phyloP scores from a whole-genome alignment of 192 early-diverging fungal genomes.

The Coemansia sp. region DNA sequence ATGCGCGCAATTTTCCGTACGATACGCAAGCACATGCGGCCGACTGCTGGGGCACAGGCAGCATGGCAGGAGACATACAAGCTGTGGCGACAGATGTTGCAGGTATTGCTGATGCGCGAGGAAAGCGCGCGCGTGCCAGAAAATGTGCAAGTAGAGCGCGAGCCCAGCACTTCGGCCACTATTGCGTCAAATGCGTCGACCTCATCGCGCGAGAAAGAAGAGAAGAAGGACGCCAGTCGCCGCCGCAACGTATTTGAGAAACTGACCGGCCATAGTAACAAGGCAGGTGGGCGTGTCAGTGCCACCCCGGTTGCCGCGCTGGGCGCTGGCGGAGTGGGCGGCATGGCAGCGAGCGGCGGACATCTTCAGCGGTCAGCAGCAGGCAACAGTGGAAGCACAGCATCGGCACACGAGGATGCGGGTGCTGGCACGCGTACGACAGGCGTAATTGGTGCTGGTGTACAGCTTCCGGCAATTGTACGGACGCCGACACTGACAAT shows the following conservation, averaged over 20 bases:
- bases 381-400: conserved; percentile 1
- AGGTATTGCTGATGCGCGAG: conserved; percentile 52
- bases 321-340: neutral
- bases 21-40: conserved; percentile 54
- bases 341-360: conserved; percentile 14
- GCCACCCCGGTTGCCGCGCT: neutral
- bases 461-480: conserved; percentile 47
- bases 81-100: conserved; percentile 56
- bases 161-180: conserved; percentile 4
- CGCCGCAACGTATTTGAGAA: conserved; percentile 53
- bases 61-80: conserved; percentile 56
- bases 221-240: conserved; percentile 33
- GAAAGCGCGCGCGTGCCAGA: conserved; percentile 45
- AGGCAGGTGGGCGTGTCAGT: conserved; percentile 16
- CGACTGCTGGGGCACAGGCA: conserved; percentile 49
- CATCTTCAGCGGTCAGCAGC: neutral
- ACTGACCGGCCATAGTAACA: conserved; percentile 43
- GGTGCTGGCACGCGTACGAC: conserved; percentile 6
- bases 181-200: conserved; percentile 1
- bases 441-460: conserved; percentile 32
- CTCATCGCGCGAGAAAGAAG: conserved; percentile 19
- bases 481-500: conserved; percentile 20
- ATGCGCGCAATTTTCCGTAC: conserved; percentile 53
- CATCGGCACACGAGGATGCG: conserved; percentile 15
- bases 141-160: conserved; percentile 21